Base-by-base conservation (phyloP, 768 basidiomycete genomes). In the Mycena alexandri region DNA sequence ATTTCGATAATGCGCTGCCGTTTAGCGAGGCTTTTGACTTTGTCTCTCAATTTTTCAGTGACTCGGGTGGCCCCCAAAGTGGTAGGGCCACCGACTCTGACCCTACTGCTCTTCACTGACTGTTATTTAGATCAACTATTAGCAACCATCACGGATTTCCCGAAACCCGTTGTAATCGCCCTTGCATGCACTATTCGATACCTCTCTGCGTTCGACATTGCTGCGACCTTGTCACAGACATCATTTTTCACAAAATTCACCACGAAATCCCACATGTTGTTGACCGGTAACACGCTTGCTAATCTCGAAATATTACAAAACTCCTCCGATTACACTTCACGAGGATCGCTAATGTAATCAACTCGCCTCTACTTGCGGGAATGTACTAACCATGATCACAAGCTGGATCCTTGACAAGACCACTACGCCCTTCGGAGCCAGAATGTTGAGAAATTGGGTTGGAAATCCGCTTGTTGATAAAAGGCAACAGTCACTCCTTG, bases 221-320 rank as follows among this genome's bases (percentile, higher is more conserved):
- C 93, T 17, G 90, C 93, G 67, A 89, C 91, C 19, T 87, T 98
- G 67, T 73, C 90, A 8, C 91, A 93, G 69, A 89, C 92, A 3
- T 85, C 85, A 24, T 93, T 93, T 75, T 97, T 98, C 79, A 84
- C 81, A 21, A 87, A 81, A 73, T 99, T 99, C 74, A 83, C 93
- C 5, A 88, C 89, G 24, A 85, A 86, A 61, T 85, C 88, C 0
- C 90, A 94, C 69, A 96, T 99, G 96, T 83, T 95, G 22, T 84
- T 99, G 51, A 92, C 91, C 53, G 91, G 90, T 25, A 98, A 95
- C 75, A 97, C 97, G 0, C 79, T 99, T 13, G 85, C 86, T 14
- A 98, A 98, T 75, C 78, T 97, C 79, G 96, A 99, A 77, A 89
- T 99, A n/a, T 96, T 94, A 76, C 87, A 89, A 38, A 99, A 98